Base-by-base conservation (phyloP, 805 yeast genomes). In the Komagataella pastoris region DNA sequence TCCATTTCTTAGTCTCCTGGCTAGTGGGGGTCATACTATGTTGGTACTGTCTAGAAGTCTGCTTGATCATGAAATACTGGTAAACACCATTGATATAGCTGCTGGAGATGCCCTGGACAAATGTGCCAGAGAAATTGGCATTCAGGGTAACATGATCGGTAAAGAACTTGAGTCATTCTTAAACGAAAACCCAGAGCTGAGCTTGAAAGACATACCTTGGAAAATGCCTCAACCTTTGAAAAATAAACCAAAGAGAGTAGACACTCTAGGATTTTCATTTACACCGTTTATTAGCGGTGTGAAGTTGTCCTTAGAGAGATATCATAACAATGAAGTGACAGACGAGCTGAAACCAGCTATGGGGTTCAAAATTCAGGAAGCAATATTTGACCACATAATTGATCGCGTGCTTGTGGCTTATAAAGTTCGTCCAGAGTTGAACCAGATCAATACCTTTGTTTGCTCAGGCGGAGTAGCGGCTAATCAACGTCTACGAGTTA, bases 391-490 rank as follows among this genome's bases (percentile, higher is more conserved):
- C 45, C 99, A 93, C 64, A 72, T 89, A 10, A 65, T 83, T 0
- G 77, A 80, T 30, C 81, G 89, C 56, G 70, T 87, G 1, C 71
- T 74, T 51, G 67, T 80, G 0, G 74, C 85, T 0, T 56, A 81
- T 7, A 59, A 61, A 17, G 50, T 64, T 24, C 68, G 74, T n/a
- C 63, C 64, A 21, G 70, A 72, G 1, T 66, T 82, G 24, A 56
- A 54, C 2, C 71, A 65, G 3, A 74, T 79, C 10, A 63, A 66
- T 14, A 75, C 77, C 57, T 75, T 90, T 59, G 86, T 93, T 1
- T 81, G 89, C 52, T 85, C 98, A 0, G 99, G 99, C 7, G 99
- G 99, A 5, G 99, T 93, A 1, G 96, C 91, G 0, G 81, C 96
- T 1, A 93, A 90, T 61, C 49, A 61, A 47, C 64, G 68, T 24